phyloP scores from a whole-genome alignment of 2,329 filamentous ascomycete genomes.

The Botrytis pseudocinerea region DNA sequence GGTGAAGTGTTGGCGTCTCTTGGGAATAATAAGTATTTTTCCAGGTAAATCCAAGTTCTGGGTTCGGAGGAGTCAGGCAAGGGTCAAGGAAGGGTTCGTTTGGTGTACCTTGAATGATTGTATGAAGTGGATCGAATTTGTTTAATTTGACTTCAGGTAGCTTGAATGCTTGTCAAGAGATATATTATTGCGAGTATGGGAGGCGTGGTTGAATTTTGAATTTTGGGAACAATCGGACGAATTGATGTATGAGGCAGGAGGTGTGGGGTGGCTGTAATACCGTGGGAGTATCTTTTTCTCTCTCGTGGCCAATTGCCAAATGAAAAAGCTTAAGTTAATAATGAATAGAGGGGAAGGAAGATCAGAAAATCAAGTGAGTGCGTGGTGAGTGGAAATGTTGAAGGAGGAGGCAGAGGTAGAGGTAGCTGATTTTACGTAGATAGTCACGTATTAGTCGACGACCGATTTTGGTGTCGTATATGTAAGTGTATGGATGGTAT shows the following conservation, averaged over 20 bases:
- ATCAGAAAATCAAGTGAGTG: neutral
- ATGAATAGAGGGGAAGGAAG: neutral
- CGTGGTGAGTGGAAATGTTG: neutral
- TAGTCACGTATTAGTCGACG: neutral
- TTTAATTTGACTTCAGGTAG: constrained; percentile 20
- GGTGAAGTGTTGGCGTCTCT: constrained; percentile 14
- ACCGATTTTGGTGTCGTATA: constrained; percentile 2
- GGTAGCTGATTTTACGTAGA: neutral
- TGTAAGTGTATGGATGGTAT: neutral
- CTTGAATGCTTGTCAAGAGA: constrained; percentile 9
- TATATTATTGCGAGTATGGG: constrained; percentile 10
- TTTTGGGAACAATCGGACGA: neutral
- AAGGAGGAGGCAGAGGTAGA: neutral
- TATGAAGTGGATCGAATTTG: constrained; percentile 11
- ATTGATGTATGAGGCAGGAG: constrained; percentile 4
- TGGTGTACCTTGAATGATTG: constrained; percentile 12
- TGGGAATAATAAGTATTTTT: constrained; percentile 16
- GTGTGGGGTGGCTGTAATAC: neutral
- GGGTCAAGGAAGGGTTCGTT: constrained; percentile 11
- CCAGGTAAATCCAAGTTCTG: constrained; percentile 4
- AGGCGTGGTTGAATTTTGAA: neutral
- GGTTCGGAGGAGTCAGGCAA: constrained; percentile 16
- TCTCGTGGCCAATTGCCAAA: neutral
- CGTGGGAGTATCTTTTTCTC: neutral
- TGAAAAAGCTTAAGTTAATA: neutral